Conservation (phyloP, 139 green algal species). For the Chlamydomonas incerta region DNA sequence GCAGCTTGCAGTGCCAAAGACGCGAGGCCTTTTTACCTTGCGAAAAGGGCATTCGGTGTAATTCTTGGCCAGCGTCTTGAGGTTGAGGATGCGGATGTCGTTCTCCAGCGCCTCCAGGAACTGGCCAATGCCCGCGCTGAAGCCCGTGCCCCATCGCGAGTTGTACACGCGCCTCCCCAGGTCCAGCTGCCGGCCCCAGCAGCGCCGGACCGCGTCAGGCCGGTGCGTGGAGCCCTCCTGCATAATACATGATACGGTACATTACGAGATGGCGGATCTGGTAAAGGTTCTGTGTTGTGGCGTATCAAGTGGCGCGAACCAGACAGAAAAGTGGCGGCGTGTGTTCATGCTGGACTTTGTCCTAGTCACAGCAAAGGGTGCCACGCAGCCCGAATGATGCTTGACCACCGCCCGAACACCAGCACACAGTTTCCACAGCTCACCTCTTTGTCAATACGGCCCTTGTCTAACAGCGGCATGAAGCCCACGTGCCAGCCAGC, state of each 20-base stretch:
- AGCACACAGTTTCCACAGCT: too few species aligned
- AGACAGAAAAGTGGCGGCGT: too few species aligned
- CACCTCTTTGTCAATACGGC: not conserved
- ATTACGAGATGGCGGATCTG: too few species aligned
- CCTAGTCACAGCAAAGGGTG: too few species aligned
- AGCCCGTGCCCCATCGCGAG: not conserved
- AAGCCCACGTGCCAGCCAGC: constrained; percentile 29
- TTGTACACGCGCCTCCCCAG: not conserved
- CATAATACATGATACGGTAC: too few species aligned
- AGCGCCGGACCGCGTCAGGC: constrained; percentile 3
- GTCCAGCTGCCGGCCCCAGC: constrained; percentile 6
- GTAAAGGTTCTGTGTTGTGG: too few species aligned
- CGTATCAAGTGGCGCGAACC: too few species aligned
- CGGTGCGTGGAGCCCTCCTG: constrained; percentile 20
- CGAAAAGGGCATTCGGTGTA: constrained; percentile 6
- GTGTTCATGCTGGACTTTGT: too few species aligned
- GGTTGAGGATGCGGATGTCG: constrained; percentile 11
- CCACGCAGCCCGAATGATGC: too few species aligned
- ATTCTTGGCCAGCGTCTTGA: not conserved
- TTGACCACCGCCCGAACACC: too few species aligned
- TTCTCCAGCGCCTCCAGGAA: constrained; percentile 22
- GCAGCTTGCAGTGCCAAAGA: too few species aligned
- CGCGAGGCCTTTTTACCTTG: not conserved
- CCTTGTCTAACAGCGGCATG: constrained; percentile 1
- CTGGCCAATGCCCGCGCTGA: not conserved